Base-by-base conservation (phyloP, 352 stramenopile genomes). In the Pythium aphanidermatum region DNA sequence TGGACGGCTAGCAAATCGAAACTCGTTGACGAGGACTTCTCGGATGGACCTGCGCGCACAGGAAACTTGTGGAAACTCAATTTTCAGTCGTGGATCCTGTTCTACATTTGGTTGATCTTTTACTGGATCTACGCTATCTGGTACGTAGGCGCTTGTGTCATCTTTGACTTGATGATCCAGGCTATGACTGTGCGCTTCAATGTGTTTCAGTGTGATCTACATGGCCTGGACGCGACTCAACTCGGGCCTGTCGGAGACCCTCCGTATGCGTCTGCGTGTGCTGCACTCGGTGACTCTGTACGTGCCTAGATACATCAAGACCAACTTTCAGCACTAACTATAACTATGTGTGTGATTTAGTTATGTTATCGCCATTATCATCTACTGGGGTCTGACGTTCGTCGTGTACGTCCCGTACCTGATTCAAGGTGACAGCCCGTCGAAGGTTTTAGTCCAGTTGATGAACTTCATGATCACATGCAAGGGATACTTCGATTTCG, bases 381-480 rank as follows among this genome's bases (percentile, higher is more conserved):
- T 94, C 46, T 94, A 94, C 63, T 94, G 82, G 82, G 75, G 72
- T 12, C 55, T 94, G 52, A 91, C 78, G 13, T 92, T 94, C 55
- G 66, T 71, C 46, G 65, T 92, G 51, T 94, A 92, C 58, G 77
- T 94, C 46, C 82, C 82, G 34, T 94, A 91, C 48, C 51, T 94
- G 21, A 62, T 87, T n/a, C 60, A 87, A 55, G 62, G 60, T 2
- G 30, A 78, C 7, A 74, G 51, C 29, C 54, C 62, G 16, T 58
- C 31, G 2, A 46, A 69, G 14, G 66, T 70, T 26, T 54, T 93
- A 10, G 60, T 59, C 28, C 77, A 93, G 55, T 74, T 92, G 60
- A 93, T 91, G 79, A 86, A 80, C 53, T 93, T 92, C 37, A 91
- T 93, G 75, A 92, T 93, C 58, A 93, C 82, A 28, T 91, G 79